These are phyloP conservation scores for Metarhizium humberi DNA, from an alignment of 2,329 filamentous ascomycete species.

Conservation along the genomic window DNA sequence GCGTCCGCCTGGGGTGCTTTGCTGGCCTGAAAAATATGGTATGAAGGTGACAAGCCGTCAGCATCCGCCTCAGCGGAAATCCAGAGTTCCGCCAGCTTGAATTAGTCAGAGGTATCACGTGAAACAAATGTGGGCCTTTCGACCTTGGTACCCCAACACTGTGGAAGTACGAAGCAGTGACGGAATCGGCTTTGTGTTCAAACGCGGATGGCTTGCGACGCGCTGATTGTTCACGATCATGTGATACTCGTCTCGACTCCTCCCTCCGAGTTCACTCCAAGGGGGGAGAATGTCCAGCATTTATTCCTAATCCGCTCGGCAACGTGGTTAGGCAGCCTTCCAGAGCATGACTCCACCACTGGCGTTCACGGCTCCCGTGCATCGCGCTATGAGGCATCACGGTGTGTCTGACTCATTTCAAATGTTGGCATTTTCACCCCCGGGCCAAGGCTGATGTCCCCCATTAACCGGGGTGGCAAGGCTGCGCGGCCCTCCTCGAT, in stretches of 20 bases:
- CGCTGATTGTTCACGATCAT: background rate
- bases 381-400: background rate
- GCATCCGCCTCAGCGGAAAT: constrained; percentile 7
- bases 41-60: constrained; percentile 11
- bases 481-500: background rate
- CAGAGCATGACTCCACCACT: background rate
- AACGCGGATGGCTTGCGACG: no score
- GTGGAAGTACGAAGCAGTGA: background rate
- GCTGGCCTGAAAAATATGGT: constrained; percentile 19
- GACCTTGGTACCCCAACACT: background rate
- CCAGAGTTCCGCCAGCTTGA: constrained; percentile 7
- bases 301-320: background rate
- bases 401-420: background rate
- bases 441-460: background rate
- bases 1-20: constrained; percentile 8
- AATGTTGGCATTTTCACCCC: background rate
- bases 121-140: background rate
- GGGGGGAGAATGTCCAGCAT: background rate
- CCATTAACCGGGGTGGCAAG: background rate
- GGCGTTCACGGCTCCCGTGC: background rate
- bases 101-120: constrained; percentile 4
- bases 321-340: background rate
- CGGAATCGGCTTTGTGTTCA: no score
- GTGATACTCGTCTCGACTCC: background rate
- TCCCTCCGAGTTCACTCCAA: background rate